A percentile compares a stretch with the other conserved stretches of the same genome.
Evolutionary conservation across 2,329 filamentous ascomycete genomes (phyloP).

Genomic region (Trichophyton equinum): DNA sequence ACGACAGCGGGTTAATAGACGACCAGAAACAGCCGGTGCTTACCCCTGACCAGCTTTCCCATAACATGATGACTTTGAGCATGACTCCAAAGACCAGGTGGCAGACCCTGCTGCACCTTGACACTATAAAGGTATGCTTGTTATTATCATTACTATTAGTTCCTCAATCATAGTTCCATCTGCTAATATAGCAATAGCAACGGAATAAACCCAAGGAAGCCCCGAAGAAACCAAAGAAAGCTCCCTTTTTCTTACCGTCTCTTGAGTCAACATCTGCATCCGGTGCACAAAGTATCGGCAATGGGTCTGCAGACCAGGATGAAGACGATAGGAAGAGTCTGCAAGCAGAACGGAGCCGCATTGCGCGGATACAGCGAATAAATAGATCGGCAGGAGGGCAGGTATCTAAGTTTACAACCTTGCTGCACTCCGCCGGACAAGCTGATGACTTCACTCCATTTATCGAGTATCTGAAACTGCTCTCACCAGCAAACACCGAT

Average conservation of each 20-base stretch:
- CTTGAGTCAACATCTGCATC: conserved; percentile 16
- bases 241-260: conserved; percentile 79
- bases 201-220: conserved; percentile 90
- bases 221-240: conserved; percentile 83
- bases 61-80: conserved; percentile 76
- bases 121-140: conserved; percentile 54
- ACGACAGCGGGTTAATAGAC: conserved; percentile 39
- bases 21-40: conserved; percentile 43
- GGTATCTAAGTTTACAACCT: conserved; percentile 34
- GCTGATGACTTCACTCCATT: conserved; percentile 54
- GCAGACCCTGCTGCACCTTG: conserved; percentile 88
- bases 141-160: background rate
- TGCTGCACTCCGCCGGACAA: conserved; percentile 35
- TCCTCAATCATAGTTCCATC: background rate
- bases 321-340: conserved; percentile 22
- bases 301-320: conserved; percentile 19
- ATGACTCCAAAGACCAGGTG: conserved; percentile 80
- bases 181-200: conserved; percentile 38
- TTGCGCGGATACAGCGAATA: conserved; percentile 52
- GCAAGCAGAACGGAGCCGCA: conserved; percentile 48
- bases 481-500: conserved; percentile 76
- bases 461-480: conserved; percentile 63
- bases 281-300: conserved; percentile 18
- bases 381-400: conserved; percentile 21
- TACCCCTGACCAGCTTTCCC: conserved; percentile 61